Evolutionary conservation across 2,329 filamentous ascomycete genomes (phyloP), one percentile per base, ranked within the genome.

Genomic region (Ophiostoma australiae): DNA sequence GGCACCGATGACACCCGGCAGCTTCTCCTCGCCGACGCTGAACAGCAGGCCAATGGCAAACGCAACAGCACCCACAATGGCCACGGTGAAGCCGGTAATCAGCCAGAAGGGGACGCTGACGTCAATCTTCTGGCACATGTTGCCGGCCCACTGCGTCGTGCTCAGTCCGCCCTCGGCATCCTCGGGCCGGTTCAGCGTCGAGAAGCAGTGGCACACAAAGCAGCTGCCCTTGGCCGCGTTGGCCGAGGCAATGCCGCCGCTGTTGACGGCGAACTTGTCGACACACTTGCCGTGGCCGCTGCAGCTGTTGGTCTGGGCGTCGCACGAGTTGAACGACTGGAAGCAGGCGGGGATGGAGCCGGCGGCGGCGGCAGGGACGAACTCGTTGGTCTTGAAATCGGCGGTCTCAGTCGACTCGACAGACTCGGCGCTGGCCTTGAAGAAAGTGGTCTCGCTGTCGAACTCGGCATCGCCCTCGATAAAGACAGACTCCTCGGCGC

Each of bases 1-100:
- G 67, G 95, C 95, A n/a, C 93, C 93, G 79, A 99, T 94, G 10
- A 99, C 94, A 76, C 93, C 93, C 0, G 95, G 95, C 74, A 98
- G 84, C 81, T 93, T 91, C 82, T 97, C 89, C 79, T 91, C 87
- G 44, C 94, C 95, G 77, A 98, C 91, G 73, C 84, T 89, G 80
- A 90, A 95, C 70, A 99, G 80, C 84, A 97, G 83, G 6, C 90
- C 88, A 75, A 98, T 89, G 13, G 88, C 89, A 78, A 91, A 89
- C 52, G 84, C 84, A 37, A 96, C 81, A 52, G 91, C 81, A 67
- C 87, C 85, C 1, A 95, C 81, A 73, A 96, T 83, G 52, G 89
- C 80, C 67, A 97, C 81, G 4, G 87, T 90, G 76, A 95, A 91
- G 8, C 90, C 88, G 15, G 87, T 86, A 76, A 99, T 89, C 69